Base-by-base conservation (phyloP, 2,329 filamentous ascomycete species). In the Paecilomyces sp. region DNA sequence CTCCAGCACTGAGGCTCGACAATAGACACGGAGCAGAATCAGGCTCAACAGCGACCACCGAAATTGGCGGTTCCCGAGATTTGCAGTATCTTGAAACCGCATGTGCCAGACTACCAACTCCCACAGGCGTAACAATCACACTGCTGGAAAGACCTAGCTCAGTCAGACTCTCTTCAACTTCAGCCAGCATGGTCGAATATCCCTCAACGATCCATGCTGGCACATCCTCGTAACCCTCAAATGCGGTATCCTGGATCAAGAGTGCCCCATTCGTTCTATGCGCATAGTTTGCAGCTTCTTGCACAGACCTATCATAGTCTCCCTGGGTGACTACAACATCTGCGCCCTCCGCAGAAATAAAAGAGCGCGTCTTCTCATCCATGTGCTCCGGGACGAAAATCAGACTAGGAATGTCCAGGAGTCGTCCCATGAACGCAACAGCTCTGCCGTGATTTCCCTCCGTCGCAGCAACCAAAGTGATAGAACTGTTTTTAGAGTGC, bases 371-470 rank as follows among this genome's bases (percentile, higher is more conserved):
- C 1, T 74, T 73, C 5, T 74, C 67, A 53, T 83, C 77, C 79
- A 91, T 84, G 25, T 77, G 79, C 0, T 67, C 67, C 0, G 89
- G 88, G 1, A 92, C 87, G 64, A 84, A 88, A 3, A 92, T 84
- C 15, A 77, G 75, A 0, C 80, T 81, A 0, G 76, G 67, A 0
- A 91, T 72, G 0, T 76, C 78, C 9, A 93, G 74, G 11, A 85
- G 78, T 50, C 74, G 76, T 0, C 82, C 87, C 84, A 92, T 90
- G 6, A 83, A 79, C 0, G 88, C 87, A 1, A 91, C 82, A 0
- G 90, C 89, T 1, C 89, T 79, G 0, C 90, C 90, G 78, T 89
- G 88, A 63, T 93, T 93, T 0, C 90, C 90, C 55, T 91, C 89
- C 0, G 88, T 91, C 1, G 86, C 86, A 0, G 88, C 85, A 50